Percentiles rank a stretch among this genome's conserved stretches.
Conservation (phyloP, 805 yeast genomes). For the Candida peoriensis region DNA sequence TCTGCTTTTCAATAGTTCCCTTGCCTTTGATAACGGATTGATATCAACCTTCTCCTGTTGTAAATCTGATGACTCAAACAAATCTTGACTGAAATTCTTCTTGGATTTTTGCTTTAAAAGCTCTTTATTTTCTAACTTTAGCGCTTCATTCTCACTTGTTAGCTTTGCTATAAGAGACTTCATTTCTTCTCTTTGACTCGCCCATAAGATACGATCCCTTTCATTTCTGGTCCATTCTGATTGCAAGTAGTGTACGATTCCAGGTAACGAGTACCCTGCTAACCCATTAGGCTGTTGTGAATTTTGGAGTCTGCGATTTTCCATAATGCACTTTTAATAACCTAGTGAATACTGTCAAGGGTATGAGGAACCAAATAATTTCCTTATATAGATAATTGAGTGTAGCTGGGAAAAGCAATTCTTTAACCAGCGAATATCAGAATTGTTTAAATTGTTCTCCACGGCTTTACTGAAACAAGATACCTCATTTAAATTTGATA, state of each 20-base stretch:
- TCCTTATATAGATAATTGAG: no score
- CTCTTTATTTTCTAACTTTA: conserved; percentile 14
- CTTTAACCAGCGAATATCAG: no score
- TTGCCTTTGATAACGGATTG: conserved; percentile 19
- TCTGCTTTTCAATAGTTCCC: conserved; percentile 22
- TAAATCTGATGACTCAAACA: background rate
- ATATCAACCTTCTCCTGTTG: conserved; percentile 1
- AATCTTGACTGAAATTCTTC: no score
- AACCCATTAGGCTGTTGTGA: no score
- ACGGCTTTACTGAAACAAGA: no score
- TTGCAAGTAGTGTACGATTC: conserved; percentile 61
- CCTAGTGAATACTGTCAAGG: no score
- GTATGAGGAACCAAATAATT: no score
- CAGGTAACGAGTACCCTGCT: conserved; percentile 27
- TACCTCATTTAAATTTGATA: no score
- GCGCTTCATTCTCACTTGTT: conserved; percentile 46
- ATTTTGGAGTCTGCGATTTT: no score
- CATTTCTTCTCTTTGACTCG: conserved; percentile 57
- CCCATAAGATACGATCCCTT: conserved; percentile 56
- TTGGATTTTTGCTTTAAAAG: conserved; percentile 7
- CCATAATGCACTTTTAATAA: no score
- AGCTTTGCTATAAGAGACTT: conserved; percentile 43
- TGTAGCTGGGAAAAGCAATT: no score
- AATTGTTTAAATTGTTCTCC: no score
- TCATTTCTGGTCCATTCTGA: conserved; percentile 59